Percentiles rank a stretch among this genome's conserved stretches.
These are phyloP conservation scores for Spathaspora sp. DNA, from an alignment of 805 yeast species.

Conservation along the genomic window DNA sequence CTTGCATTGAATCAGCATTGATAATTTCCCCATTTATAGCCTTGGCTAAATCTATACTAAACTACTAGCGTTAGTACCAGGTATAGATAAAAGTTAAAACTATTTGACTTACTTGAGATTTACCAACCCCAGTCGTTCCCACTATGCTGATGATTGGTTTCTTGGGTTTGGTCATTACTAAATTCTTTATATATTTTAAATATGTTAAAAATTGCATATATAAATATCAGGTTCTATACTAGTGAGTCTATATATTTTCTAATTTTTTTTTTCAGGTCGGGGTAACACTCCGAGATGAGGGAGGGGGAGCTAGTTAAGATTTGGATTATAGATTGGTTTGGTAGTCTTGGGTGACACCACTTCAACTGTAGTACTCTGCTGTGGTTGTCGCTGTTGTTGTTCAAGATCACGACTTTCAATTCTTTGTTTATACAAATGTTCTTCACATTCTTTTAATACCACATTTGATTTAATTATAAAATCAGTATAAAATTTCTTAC, in stretches of 20 bases:
- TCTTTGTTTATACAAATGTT: constrained; percentile 48
- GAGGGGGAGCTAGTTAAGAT: neutral
- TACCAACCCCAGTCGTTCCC: constrained; percentile 97
- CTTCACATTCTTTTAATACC: constrained; percentile 47
- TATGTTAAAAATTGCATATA: constrained; percentile 1
- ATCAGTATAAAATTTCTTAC: constrained; percentile 65
- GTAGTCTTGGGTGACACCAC: neutral
- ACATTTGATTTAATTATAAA: constrained; percentile 45
- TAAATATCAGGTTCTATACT: neutral
- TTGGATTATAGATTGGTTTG: neutral
- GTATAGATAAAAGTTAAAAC: neutral
- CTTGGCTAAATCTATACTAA: constrained; percentile 75
- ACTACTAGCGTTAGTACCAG: constrained; percentile 28
- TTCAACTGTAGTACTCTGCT: neutral
- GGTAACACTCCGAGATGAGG: neutral
- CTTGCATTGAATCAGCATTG: constrained; percentile 97
- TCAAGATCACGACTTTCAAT: constrained; percentile 53
- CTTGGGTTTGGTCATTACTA: constrained; percentile 27
- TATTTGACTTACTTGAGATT: constrained; percentile 57
- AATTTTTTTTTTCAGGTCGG: neutral
- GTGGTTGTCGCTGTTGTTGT: neutral
- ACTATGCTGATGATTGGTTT: constrained; percentile 57
- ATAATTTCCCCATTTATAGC: constrained; percentile 81
- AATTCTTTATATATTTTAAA: constrained; percentile 18
- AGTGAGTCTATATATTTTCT: neutral